Percentiles rank a stretch among this genome's conserved stretches.
These are phyloP conservation scores for Aspergillus pseudoviridinutans DNA, from an alignment of 2,329 filamentous ascomycete genomes.

Conservation along the genomic window DNA sequence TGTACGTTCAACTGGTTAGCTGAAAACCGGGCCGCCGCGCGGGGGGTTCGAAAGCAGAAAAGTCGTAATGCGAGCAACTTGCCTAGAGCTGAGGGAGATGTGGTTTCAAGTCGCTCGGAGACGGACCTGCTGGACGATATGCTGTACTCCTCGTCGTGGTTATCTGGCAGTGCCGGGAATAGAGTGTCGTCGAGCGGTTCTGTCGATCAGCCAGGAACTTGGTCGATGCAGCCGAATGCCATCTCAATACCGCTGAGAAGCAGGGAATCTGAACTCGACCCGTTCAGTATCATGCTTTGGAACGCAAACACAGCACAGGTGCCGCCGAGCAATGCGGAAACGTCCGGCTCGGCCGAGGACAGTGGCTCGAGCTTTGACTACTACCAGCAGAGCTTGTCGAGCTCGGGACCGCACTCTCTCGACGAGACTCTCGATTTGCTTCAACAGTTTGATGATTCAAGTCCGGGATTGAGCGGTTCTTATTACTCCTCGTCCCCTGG, in stretches of 20 bases:
- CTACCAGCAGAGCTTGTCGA: neutral
- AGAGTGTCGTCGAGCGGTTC: neutral
- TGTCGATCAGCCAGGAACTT: neutral
- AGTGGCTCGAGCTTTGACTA: neutral
- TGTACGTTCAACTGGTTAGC: slow-evolving; percentile 46
- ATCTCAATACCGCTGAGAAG: neutral
- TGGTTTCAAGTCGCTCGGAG: neutral
- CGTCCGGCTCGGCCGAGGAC: neutral
- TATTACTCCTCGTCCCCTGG: neutral
- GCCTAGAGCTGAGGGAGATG: neutral
- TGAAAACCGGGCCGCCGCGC: slow-evolving; percentile 16
- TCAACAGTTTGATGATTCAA: neutral
- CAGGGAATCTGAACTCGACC: neutral
- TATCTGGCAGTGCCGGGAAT: neutral
- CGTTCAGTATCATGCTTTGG: neutral
- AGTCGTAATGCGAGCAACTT: neutral
- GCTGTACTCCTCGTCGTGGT: neutral
- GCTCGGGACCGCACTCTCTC: neutral
- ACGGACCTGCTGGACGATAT: neutral
- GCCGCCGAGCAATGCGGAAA: neutral
- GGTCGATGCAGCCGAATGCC: neutral
- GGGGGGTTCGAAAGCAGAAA: slow-evolving; percentile 3
- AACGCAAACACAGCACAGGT: neutral
- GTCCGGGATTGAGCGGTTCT: neutral
- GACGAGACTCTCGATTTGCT: neutral